These are phyloP conservation scores for Penicillium paxilli DNA, from an alignment of 495 filamentous ascomycete genomes.

Conservation along the genomic window DNA sequence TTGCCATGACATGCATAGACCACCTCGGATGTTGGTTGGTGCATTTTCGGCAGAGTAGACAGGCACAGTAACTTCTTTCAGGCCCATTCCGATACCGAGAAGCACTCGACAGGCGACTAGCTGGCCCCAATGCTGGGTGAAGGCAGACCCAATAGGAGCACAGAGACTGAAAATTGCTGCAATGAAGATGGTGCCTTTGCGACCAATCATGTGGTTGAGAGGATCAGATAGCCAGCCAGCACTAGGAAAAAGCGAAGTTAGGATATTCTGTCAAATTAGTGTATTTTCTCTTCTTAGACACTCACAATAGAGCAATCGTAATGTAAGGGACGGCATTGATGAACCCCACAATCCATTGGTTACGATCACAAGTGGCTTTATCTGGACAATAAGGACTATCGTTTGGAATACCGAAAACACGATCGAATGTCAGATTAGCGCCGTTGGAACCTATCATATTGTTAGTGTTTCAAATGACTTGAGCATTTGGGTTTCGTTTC, in stretches of 20 bases:
- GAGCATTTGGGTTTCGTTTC: not conserved
- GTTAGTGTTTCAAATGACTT: not conserved
- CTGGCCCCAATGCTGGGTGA: slow-evolving; percentile 61
- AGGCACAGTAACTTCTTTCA: slow-evolving; percentile 58
- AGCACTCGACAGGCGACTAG: slow-evolving; percentile 63
- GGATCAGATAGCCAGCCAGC: slow-evolving; percentile 73
- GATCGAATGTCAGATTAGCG: slow-evolving; percentile 68
- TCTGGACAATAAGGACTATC: slow-evolving; percentile 40
- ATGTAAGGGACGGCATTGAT: slow-evolving; percentile 47
- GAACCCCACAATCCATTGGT: slow-evolving; percentile 48
- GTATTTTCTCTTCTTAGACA: not conserved
- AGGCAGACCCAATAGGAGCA: slow-evolving; percentile 64
- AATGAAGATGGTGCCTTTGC: slow-evolving; percentile 67
- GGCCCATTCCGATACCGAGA: slow-evolving; percentile 72
- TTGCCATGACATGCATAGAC: slow-evolving; percentile 84
- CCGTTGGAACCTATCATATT: slow-evolving; percentile 61
- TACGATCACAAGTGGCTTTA: slow-evolving; percentile 22
- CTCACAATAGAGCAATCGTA: slow-evolving; percentile 40
- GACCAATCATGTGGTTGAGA: slow-evolving; percentile 64
- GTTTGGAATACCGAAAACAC: slow-evolving; percentile 42
- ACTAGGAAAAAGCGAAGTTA: slow-evolving; percentile 23
- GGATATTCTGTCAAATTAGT: slow-evolving; percentile 23
- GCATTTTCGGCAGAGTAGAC: slow-evolving; percentile 77
- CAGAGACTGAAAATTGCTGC: slow-evolving; percentile 64
- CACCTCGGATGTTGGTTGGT: slow-evolving; percentile 72